Base-by-base conservation (phyloP, 2,329 filamentous ascomycete genomes). In the Calonectria fujianensis region DNA sequence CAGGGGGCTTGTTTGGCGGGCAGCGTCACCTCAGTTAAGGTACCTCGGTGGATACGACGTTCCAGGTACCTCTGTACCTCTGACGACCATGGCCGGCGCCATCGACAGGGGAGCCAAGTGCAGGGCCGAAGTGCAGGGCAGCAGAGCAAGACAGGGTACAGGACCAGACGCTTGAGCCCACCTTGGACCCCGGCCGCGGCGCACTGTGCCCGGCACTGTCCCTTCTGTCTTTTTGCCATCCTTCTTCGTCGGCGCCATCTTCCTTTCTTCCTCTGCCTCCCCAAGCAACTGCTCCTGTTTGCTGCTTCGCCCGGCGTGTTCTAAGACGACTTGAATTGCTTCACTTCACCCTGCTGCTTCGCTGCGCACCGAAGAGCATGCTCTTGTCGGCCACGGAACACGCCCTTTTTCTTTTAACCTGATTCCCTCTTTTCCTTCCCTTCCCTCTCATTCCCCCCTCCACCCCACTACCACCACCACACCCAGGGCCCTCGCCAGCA, bases 311-410 rank as follows among this genome's bases (percentile, higher is more conserved):
- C 75, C 75, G 79, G 74, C 76, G 75, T 78, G 76, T 77, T 79
- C 72, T 79, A 74, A 79, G 73, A 80, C 80, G 52, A 79, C 76
- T 79, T 77, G 79, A 78, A 81, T 82, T 80, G 79, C 79, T 80
- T 83, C 79, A 80, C 75, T 78, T 77, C 74, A 73, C 65, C 64
- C 69, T 75, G 72, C 67, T 69, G 74, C 75, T 76, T 68, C 61
- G 39, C 57, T 61, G 73, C 76, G 73, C 75, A 70, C 72, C 70
- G 72, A 80, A 79, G 77, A 81, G 77, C 73, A 83, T 83, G 81
- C 79, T 80, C 72, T 77, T 77, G 76, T 81, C 78, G 77, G 75
- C 74, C 72, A 78, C 77, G 77, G 75, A 80, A 77, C 78, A 78
- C 81, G 77, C 74, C 77, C 68, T 57, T 75, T 72, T 69, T 63